Evolutionary conservation across 257 asterid species (phyloP), one percentile per base, ranked within the genome.

Genomic region (Solanum pinnatisectum): DNA sequence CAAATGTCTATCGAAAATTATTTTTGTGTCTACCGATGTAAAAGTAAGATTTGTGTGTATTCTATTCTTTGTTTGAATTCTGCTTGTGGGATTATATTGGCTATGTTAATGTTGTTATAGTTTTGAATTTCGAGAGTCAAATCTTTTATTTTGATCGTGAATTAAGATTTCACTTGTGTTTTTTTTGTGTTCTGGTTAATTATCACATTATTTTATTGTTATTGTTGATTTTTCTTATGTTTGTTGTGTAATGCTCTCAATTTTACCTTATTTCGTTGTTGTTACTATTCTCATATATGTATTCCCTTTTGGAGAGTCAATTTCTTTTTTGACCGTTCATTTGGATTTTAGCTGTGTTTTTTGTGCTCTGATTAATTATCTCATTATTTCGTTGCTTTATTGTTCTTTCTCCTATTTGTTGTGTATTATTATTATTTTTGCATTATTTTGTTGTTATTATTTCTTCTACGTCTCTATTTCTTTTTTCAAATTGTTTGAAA

Each of bases 11-110:
- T 10, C 3, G 1, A n/a, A 63, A 63, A 63, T 63, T 4, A 0
- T 22, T 22, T 9, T 22, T 8, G 0, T 9, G 1, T 8, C 0
- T 2, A 16, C 2, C 2, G 1, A 15, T 8, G 3, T 22, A 20
- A 5, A 8, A 3, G 10, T 8, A 59, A 59, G 2, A 1, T 59
- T 6, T 15, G 0, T 2, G 9, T 42, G 49, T 46, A 46, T 12
- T 46, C 15, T 46, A 46, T 4, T 46, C 18, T 46, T 12, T 46
- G 10, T 2, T 5, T 3, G 14, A 1, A 6, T 20, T 52, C 1
- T 2, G 2, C 3, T 52, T 6, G 63, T 16, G 23, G 6, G 3
- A 6, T 52, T 52, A 52, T 52, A 52, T 1, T 18, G 0, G 0
- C 0, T 6, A 52, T 52, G 23, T 52, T 52, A 52, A 0, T 16